These are phyloP conservation scores for Podila verticillata DNA, from an alignment of 192 early-diverging fungal species.

Conservation along the genomic window DNA sequence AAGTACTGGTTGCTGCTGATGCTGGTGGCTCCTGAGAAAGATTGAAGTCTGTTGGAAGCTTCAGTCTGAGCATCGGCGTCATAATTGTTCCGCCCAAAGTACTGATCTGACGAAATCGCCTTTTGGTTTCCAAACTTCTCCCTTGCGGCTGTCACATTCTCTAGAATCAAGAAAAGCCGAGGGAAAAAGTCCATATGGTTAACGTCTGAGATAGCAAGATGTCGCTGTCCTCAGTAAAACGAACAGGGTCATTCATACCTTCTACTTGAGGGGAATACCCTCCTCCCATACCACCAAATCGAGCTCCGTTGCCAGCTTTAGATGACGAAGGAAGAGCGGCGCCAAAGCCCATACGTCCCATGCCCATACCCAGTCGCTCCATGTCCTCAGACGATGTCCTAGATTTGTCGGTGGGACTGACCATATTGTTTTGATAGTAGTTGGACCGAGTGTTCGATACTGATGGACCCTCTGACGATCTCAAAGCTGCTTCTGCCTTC, in stretches of 20 bases:
- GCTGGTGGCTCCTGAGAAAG: constrained; percentile 77
- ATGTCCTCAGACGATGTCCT: constrained; percentile 53
- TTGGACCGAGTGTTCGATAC: constrained; percentile 11
- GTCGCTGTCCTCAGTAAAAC: no score
- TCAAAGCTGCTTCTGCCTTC: constrained; percentile 69
- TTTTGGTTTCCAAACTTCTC: constrained; percentile 88
- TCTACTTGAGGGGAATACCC: constrained; percentile 43
- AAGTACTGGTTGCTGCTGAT: constrained; percentile 90
- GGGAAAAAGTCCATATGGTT: no score
- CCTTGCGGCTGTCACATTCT: constrained; percentile 61
- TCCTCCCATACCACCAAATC: constrained; percentile 39
- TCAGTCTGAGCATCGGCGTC: constrained; percentile 67
- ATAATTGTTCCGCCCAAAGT: constrained; percentile 82
- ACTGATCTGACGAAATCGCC: constrained; percentile 92
- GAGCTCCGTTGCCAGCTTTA: constrained; percentile 6
- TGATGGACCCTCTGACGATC: background rate
- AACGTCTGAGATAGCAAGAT: no score
- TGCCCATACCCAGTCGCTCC: constrained; percentile 73
- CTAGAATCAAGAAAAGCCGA: background rate
- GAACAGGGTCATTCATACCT: constrained; percentile 9
- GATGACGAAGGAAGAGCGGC: constrained; percentile 22
- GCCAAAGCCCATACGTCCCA: constrained; percentile 74
- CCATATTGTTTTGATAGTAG: constrained; percentile 39
- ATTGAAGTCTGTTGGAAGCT: constrained; percentile 62
- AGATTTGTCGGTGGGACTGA: constrained; percentile 18